Evolutionary conservation across 2,329 filamentous ascomycete species (phyloP), one percentile per base, ranked within the genome.

Genomic region (Hyphodiscus sp.): DNA sequence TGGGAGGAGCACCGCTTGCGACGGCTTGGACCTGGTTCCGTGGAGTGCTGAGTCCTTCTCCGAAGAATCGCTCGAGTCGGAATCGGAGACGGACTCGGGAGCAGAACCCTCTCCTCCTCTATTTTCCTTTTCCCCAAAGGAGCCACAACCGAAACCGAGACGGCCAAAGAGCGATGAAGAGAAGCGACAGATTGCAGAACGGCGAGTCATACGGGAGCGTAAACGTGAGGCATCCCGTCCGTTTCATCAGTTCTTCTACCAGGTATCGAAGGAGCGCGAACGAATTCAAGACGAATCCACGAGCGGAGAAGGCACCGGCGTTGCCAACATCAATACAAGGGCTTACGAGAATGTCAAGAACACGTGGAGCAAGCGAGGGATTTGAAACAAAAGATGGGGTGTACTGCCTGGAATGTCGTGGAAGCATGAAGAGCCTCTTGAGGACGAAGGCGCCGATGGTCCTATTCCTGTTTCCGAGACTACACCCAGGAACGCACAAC

Each of bases 381-480:
- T 66, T 58, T 68, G 61, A 63, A 64, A 67, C 50, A 42, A 41
- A 47, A 59, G 54, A 58, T 67, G 61, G 66, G 61, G 60, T 58
- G 55, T 62, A 53, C 53, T 66, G 49, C 65, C 62, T 52, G 63
- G 64, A 45, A 65, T 66, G 60, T 63, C 59, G 52, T 67, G 61
- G 64, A 66, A 64, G 60, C 61, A 65, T 61, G 61, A 66, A 62
- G 49, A 61, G 52, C 62, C 58, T 47, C 52, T 53, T 23, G 58
- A 61, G n/a, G n/a, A n/a, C n/a, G n/a, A n/a, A n/a, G n/a, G n/a
- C n/a, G n/a, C n/a, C n/a, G n/a, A n/a, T n/a, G n/a, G n/a, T n/a
- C n/a, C n/a, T n/a, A n/a, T n/a, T n/a, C n/a, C n/a, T n/a, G n/a
- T n/a, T n/a, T n/a, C n/a, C n/a, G n/a, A n/a, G n/a, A n/a, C n/a